A percentile compares a stretch with the other conserved stretches of the same genome.
These are phyloP conservation scores for Stylosanthes scabra DNA, from an alignment of 331 rosid species.

Conservation along the genomic window DNA sequence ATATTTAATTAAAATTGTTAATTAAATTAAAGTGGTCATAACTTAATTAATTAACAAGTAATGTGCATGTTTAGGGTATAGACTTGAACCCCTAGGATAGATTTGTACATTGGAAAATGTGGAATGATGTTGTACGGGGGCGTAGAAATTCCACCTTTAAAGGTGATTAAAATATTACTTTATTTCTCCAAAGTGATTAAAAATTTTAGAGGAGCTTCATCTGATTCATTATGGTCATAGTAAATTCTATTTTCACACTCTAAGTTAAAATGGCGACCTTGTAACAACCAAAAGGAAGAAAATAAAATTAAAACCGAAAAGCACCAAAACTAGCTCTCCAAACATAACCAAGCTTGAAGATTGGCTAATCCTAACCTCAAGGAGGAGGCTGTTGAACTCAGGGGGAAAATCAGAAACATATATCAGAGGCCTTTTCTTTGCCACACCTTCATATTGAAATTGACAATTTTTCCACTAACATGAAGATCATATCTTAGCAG, in stretches of 20 bases:
- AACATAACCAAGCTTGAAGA: constrained; percentile 35
- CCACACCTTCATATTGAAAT: constrained; percentile 65
- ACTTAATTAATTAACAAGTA: too few relatives aligned
- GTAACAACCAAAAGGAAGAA: constrained; percentile 31
- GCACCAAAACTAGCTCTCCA: constrained; percentile 34
- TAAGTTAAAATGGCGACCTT: constrained; percentile 91
- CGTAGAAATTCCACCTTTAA: too few relatives aligned
- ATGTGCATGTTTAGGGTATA: too few relatives aligned
- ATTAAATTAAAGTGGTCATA: too few relatives aligned
- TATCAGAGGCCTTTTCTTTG: constrained; percentile 90
- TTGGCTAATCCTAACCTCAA: constrained; percentile 73
- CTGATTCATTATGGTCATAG: too few relatives aligned
- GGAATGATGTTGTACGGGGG: too few relatives aligned
- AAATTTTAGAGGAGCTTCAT: too few relatives aligned
- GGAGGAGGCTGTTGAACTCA: constrained; percentile 83
- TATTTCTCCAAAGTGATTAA: too few relatives aligned
- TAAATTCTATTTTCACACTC: constrained; percentile 90
- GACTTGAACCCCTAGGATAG: too few relatives aligned
- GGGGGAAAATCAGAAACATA: constrained; percentile 92
- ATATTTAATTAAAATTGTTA: too few relatives aligned
- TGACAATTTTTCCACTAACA: constrained; percentile 44
- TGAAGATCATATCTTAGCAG: constrained; percentile 63
- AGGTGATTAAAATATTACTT: too few relatives aligned
- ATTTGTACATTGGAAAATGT: too few relatives aligned
- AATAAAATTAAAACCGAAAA: constrained; percentile 7